Conservation (phyloP, 2,329 filamentous ascomycete species). For the Aspergillus sp. region DNA sequence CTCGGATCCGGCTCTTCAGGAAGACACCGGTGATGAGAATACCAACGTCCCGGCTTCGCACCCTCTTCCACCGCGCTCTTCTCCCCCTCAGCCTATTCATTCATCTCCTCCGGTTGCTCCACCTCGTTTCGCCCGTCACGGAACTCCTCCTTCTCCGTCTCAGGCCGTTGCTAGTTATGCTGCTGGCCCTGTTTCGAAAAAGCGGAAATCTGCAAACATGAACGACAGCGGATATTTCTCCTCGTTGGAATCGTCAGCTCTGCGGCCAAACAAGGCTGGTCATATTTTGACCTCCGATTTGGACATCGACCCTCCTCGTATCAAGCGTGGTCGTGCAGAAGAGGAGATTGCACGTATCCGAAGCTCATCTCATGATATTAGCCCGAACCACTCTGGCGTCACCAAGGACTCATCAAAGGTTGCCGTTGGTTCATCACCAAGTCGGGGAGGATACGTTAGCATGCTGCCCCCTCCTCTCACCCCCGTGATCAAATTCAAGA, state of each 20-base stretch:
- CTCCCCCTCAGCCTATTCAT: constrained; percentile 55
- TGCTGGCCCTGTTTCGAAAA: constrained; percentile 56
- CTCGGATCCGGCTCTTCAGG: constrained; percentile 54
- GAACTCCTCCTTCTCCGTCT: constrained; percentile 64
- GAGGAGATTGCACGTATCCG: constrained; percentile 91
- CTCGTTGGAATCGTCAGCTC: constrained; percentile 82
- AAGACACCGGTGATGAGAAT: constrained; percentile 45
- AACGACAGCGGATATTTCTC: constrained; percentile 97
- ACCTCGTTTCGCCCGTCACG: constrained; percentile 50
- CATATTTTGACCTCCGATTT: constrained; percentile 66
- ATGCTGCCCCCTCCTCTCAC: constrained; percentile 70
- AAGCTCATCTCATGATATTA: constrained; percentile 78
- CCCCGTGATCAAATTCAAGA: constrained; percentile 73
- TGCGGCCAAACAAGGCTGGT: constrained; percentile 59
- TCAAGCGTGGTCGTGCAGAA: constrained; percentile 85
- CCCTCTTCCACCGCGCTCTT: constrained; percentile 33
- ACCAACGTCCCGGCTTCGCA: constrained; percentile 17
- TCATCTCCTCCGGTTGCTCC: constrained; percentile 80
- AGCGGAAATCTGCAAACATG: constrained; percentile 70
- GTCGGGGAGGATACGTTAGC: constrained; percentile 49
- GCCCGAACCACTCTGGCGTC: constrained; percentile 54
- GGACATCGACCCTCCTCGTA: constrained; percentile 63
- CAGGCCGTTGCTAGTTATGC: constrained; percentile 56
- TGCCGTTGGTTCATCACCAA: constrained; percentile 56
- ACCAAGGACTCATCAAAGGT: constrained; percentile 26